Percentiles rank a stretch among this genome's conserved stretches.
These are phyloP conservation scores for Heteromeles arbutifolia DNA, from an alignment of 306 rosid genomes.

Conservation along the genomic window DNA sequence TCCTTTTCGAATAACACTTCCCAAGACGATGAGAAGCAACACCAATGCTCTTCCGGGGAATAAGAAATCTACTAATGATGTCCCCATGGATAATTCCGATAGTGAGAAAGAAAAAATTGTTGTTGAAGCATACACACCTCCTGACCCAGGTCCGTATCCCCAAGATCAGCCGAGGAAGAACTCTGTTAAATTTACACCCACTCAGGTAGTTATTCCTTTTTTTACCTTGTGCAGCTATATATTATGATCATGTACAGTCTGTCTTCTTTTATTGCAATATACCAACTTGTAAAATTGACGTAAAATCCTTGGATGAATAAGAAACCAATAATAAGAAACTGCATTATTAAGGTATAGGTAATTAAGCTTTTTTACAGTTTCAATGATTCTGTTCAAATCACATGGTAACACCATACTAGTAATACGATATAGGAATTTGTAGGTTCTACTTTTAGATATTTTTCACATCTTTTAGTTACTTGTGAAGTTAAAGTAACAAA, in stretches of 20 bases:
- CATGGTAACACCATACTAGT: not conserved
- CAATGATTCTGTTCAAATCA: not conserved
- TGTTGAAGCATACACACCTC: slow-evolving; percentile 83
- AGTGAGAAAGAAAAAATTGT: slow-evolving; percentile 49
- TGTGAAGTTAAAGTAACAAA: not conserved
- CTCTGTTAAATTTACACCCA: slow-evolving; percentile 85
- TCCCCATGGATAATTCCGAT: slow-evolving; percentile 32
- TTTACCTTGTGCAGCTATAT: not conserved
- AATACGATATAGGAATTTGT: not conserved
- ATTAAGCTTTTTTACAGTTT: not conserved
- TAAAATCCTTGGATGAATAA: not conserved
- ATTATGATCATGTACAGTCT: not conserved
- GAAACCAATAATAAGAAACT: not conserved
- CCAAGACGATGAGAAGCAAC: slow-evolving; percentile 54
- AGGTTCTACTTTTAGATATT: not conserved
- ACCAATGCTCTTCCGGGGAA: slow-evolving; percentile 43
- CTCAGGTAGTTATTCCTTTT: slow-evolving; percentile 57
- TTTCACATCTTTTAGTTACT: not conserved
- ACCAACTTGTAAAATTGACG: not conserved
- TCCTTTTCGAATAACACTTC: slow-evolving; percentile 79
- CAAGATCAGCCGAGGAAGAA: slow-evolving; percentile 96
- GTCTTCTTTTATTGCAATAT: not conserved
- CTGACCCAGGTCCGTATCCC: slow-evolving; percentile 97
- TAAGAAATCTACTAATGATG: slow-evolving; percentile 37
- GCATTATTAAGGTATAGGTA: not conserved